These are phyloP conservation scores for Leptographium wingfieldii DNA, from an alignment of 2,329 filamentous ascomycete genomes.

Conservation along the genomic window DNA sequence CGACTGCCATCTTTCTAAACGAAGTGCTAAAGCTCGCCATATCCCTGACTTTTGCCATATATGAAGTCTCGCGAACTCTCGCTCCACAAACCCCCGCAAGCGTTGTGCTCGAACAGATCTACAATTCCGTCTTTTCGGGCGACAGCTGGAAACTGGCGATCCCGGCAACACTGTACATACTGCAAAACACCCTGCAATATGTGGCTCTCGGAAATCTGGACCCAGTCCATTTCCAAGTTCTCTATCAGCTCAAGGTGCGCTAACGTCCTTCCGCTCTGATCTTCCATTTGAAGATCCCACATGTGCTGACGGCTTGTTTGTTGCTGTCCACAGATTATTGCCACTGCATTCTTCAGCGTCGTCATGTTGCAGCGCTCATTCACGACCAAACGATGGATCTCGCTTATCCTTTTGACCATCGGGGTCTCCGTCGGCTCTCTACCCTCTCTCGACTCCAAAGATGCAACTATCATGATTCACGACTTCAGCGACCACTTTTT, in stretches of 20 bases:
- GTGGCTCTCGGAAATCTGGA: slow-evolving; percentile 83
- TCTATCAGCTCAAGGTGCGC: slow-evolving; percentile 77
- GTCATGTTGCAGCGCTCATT: slow-evolving; percentile 60
- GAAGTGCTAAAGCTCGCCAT: slow-evolving; percentile 84
- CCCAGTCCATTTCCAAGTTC: slow-evolving; percentile 83
- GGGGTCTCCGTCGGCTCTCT: slow-evolving; percentile 81
- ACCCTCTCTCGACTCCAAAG: slow-evolving; percentile 44
- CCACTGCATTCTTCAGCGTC: slow-evolving; percentile 78
- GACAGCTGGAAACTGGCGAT: slow-evolving; percentile 94
- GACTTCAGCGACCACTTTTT: slow-evolving; percentile 57
- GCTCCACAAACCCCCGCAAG: slow-evolving; percentile 71
- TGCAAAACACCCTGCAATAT: slow-evolving; percentile 92
- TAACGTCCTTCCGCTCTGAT: not conserved
- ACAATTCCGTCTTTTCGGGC: slow-evolving; percentile 67
- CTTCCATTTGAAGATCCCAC: not conserved
- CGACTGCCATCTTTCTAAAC: slow-evolving; percentile 86
- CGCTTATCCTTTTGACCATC: slow-evolving; percentile 64
- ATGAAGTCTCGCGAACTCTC: slow-evolving; percentile 69
- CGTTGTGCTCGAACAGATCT: slow-evolving; percentile 67
- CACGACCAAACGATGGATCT: slow-evolving; percentile 63
- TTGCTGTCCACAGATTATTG: slow-evolving; percentile 50
- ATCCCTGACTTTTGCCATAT: slow-evolving; percentile 74
- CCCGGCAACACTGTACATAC: slow-evolving; percentile 74
- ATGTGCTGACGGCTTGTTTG: not conserved
- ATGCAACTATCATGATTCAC: slow-evolving; percentile 47